A percentile compares a stretch with the other conserved stretches of the same genome.
phyloP scores from a whole-genome alignment of 164 flowering plant species.

The Saururus chinensis region DNA sequence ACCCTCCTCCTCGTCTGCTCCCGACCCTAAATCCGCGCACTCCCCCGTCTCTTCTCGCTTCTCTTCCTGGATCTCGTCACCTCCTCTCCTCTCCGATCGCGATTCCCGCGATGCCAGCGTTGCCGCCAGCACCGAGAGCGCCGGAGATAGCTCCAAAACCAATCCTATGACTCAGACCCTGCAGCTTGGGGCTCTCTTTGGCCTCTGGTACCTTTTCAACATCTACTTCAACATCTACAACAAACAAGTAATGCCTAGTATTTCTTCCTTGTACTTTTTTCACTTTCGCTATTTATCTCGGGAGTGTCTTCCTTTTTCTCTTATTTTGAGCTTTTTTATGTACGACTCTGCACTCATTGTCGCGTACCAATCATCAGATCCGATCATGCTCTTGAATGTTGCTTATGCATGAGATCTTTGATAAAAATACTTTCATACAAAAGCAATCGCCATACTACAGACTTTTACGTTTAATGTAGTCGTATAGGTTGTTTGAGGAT shows the following conservation, averaged over 20 bases:
- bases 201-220: slow-evolving; percentile 69
- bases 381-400: not conserved
- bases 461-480: too few relatives aligned
- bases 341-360: too few relatives aligned
- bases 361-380: not conserved
- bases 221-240: slow-evolving; percentile 85
- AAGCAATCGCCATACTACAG: too few relatives aligned
- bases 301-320: not conserved
- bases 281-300: not conserved
- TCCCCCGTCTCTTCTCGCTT: slow-evolving; percentile 3
- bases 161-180: slow-evolving; percentile 23
- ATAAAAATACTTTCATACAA: too few relatives aligned
- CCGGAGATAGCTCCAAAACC: slow-evolving; percentile 22
- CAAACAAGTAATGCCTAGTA: slow-evolving; percentile 46
- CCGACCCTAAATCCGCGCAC: slow-evolving; percentile 6
- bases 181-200: slow-evolving; percentile 54
- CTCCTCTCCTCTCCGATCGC: slow-evolving; percentile 13
- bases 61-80: slow-evolving; percentile 11
- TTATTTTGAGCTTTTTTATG: not conserved
- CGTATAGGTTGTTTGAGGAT: too few relatives aligned
- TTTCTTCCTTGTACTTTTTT: not conserved
- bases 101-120: slow-evolving; percentile 18
- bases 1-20: not conserved
- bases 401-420: not conserved
- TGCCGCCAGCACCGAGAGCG: slow-evolving; percentile 36